Base-by-base conservation (phyloP, 371 early-diverging fungal species). In the Circinella minor region DNA sequence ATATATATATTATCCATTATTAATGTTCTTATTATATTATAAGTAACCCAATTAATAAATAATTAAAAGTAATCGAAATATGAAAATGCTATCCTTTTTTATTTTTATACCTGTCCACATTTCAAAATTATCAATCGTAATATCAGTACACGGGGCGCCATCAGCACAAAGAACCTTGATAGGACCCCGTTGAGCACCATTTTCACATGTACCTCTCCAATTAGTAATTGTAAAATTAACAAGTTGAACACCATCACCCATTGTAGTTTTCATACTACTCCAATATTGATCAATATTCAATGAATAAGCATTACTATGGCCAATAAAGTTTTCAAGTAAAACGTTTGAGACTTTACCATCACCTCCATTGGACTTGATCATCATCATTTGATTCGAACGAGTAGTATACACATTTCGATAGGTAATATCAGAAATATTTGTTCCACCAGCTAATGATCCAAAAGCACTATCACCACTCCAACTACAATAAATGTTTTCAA, bases 331-430 rank as follows among this genome's bases (percentile, higher is more conserved):
- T 36, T 63, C 63, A 48, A 63, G 38, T 4, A 63, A 17, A 15
- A 63, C 63, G 27, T 63, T 63, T 13, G 63, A 63, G 47, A 63
- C 63, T 1, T 46, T 63, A 7, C 63, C 63, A 15, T 37, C 20
- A 13, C 63, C 63, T 27, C 63, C 63, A 15, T 63, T 63, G 15
- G 63, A 63, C 48, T 63, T 63, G 48, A 63, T 43, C 63, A 63
- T 63, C 63, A 63, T 63, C 63, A 63, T 63, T 27, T 63, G 63
- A 20, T 63, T 63, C 15, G 63, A 47, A 0, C 14, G 3, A 46
- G 13, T 11, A 27, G 48, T 63, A 37, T 63, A 63, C 0, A 63
- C 48, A 27, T 63, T 63, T 0, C 63, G 63, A 37, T 63, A 63
- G 8, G 63, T 63, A 17, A 63, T 48, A 27, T 63, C 63, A 15